Conservation (phyloP, 257 asterid genomes). For the Penstemon barbatus region DNA sequence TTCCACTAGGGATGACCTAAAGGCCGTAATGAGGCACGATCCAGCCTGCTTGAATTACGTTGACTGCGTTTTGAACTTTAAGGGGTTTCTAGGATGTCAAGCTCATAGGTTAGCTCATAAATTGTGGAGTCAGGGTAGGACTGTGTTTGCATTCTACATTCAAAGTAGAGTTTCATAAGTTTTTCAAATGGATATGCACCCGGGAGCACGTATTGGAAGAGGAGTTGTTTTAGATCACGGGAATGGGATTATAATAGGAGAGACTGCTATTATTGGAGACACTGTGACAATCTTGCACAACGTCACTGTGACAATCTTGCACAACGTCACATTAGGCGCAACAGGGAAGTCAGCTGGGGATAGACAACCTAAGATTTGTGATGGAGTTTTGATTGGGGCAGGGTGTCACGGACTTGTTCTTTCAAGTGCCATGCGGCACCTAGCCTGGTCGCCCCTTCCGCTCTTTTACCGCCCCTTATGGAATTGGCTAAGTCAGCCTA, state of each 20-base stretch:
- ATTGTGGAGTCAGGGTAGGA: constrained; percentile 42
- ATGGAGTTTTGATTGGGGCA: constrained; percentile 76
- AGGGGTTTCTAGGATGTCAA: constrained; percentile 49
- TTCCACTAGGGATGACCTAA: constrained; percentile 34
- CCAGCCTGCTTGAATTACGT: constrained; percentile 48
- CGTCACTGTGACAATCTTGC: constrained; percentile 81
- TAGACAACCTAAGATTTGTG: constrained; percentile 79
- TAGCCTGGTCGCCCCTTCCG: too few species aligned
- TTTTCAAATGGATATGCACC: constrained; percentile 57
- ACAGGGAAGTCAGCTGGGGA: constrained; percentile 77
- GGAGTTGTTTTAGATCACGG: constrained; percentile 60
- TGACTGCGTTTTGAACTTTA: constrained; percentile 50
- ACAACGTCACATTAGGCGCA: constrained; percentile 81
- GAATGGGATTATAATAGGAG: constrained; percentile 81
- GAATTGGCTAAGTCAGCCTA: too few species aligned
- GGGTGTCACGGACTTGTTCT: too few species aligned
- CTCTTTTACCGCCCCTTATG: too few species aligned
- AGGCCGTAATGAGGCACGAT: constrained; percentile 46
- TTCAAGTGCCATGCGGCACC: too few species aligned
- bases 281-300: constrained; percentile 66
- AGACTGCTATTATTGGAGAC: constrained; percentile 85
- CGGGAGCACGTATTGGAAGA: constrained; percentile 47
- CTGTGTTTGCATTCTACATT: constrained; percentile 36
- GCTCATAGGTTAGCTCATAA: too few species aligned
- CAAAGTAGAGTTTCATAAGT: constrained; percentile 53